phyloP scores from a whole-genome alignment of 768 basidiomycete genomes.

The Panaeolus papilionaceus region DNA sequence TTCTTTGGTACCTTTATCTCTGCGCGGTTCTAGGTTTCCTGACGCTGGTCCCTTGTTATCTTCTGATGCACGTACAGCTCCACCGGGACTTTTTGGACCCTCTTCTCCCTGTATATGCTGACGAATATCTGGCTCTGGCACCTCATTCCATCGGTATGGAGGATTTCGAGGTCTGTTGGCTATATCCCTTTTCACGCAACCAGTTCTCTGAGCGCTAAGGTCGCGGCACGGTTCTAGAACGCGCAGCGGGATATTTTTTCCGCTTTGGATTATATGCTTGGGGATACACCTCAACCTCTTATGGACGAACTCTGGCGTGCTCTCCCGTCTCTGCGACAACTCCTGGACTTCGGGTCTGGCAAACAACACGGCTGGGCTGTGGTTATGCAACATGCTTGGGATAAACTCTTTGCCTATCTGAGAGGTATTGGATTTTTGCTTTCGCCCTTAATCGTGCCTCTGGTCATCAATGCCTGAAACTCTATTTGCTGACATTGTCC shows the following conservation, averaged over 20 bases:
- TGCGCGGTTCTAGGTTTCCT: neutral
- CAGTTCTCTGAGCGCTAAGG: neutral
- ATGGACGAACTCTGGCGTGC: conserved; percentile 66
- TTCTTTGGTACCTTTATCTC: neutral
- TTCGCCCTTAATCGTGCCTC: neutral
- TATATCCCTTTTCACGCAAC: neutral
- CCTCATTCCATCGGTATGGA: conserved; percentile 51
- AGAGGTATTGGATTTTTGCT: conserved; percentile 5
- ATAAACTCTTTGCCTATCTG: conserved; percentile 42
- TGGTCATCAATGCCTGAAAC: neutral
- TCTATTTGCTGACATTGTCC: neutral
- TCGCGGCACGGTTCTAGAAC: conserved; percentile 39
- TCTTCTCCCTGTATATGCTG: conserved; percentile 54
- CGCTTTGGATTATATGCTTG: conserved; percentile 53
- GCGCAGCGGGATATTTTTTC: conserved; percentile 63
- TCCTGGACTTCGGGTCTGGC: conserved; percentile 37
- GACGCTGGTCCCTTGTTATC: neutral
- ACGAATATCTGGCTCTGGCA: conserved; percentile 57
- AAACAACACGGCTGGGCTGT: conserved; percentile 50
- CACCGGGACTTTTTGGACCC: conserved; percentile 70
- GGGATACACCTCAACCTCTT: conserved; percentile 58
- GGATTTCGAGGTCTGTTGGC: conserved; percentile 57
- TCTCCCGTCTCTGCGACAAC: conserved; percentile 54
- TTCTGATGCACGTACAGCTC: conserved; percentile 42
- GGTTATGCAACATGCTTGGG: conserved; percentile 56